phyloP scores from a whole-genome alignment of 148 eudicot species.

The Diospyros kaki region DNA sequence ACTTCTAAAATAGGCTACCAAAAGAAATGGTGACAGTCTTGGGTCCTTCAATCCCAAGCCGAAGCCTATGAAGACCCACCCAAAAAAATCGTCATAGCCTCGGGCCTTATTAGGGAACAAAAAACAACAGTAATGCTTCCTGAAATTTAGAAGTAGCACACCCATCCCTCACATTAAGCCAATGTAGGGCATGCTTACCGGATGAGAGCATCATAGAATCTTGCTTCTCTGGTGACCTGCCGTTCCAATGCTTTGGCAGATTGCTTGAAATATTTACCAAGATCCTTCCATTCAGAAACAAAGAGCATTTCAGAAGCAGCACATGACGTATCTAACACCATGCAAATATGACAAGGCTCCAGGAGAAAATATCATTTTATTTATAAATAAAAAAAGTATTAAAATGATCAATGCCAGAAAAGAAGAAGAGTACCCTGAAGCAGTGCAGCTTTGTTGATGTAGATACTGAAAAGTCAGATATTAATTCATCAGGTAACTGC shows the following conservation, averaged over 20 bases:
- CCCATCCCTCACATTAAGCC: background rate
- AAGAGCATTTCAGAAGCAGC: constrained; percentile 1
- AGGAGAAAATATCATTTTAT: background rate
- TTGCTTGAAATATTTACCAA: constrained; percentile 93
- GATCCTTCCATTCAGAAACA: constrained; percentile 50
- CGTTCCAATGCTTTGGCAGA: constrained; percentile 91
- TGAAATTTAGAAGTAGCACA: background rate
- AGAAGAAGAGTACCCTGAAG: constrained; percentile 57
- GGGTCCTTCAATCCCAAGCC: too few relatives aligned
- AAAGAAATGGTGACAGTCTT: too few relatives aligned
- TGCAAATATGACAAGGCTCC: background rate
- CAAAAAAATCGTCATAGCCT: too few relatives aligned
- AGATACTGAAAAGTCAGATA: constrained; percentile 87
- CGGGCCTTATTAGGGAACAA: too few relatives aligned
- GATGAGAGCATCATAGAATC: constrained; percentile 97
- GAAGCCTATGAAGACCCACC: too few relatives aligned
- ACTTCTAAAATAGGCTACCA: too few relatives aligned
- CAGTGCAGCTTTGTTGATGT: constrained; percentile 91
- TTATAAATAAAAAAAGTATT: background rate
- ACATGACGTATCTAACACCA: background rate
- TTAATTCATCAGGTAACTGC: constrained; percentile 72
- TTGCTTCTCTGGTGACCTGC: constrained; percentile 88
- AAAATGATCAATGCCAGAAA: too few relatives aligned
- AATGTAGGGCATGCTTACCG: constrained; percentile 46
- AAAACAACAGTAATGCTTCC: background rate